Evolutionary conservation across 805 yeast genomes (phyloP).

Genomic region (Zygotorulaspora florentina): DNA sequence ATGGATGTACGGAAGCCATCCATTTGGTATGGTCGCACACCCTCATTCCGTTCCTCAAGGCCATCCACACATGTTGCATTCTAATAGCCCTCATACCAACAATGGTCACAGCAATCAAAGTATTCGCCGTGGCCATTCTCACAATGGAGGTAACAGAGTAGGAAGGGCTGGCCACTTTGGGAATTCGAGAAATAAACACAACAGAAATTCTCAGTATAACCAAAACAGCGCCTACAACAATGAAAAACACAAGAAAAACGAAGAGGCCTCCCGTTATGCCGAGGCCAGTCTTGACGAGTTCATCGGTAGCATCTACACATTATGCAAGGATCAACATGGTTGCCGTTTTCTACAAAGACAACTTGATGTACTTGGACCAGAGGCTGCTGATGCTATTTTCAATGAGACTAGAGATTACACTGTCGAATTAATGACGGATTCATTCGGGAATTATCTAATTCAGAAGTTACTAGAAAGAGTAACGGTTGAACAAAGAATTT

Average conservation of each 20-base stretch:
- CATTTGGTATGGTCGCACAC: constrained; percentile 30
- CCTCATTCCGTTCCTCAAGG: constrained; percentile 24
- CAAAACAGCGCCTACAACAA: constrained; percentile 11
- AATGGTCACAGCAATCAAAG: constrained; percentile 14
- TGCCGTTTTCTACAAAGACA: constrained; percentile 89
- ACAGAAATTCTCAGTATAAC: constrained; percentile 8
- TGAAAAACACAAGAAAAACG: constrained; percentile 35
- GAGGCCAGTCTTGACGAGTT: constrained; percentile 67
- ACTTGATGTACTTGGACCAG: constrained; percentile 58
- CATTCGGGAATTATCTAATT: constrained; percentile 94
- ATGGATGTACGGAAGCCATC: constrained; percentile 33
- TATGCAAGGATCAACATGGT: constrained; percentile 96
- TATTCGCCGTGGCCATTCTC: constrained; percentile 10
- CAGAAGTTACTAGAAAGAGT: constrained; percentile 86
- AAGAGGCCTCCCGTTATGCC: constrained; percentile 65
- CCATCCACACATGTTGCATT: constrained; percentile 18
- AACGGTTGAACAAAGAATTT: constrained; percentile 60
- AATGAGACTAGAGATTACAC: constrained; percentile 73
- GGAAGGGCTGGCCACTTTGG: constrained; percentile 12
- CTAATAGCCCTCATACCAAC: constrained; percentile 5
- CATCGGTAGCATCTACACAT: constrained; percentile 64
- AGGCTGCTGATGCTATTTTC: constrained; percentile 71
- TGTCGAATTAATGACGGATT: constrained; percentile 87
- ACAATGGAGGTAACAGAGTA: constrained; percentile 25
- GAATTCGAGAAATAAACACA: constrained; percentile 14